A percentile compares a stretch with the other conserved stretches of the same genome.
phyloP scores from a whole-genome alignment of 2,329 filamentous ascomycete species.

The Neocatenulostroma microsporum region DNA sequence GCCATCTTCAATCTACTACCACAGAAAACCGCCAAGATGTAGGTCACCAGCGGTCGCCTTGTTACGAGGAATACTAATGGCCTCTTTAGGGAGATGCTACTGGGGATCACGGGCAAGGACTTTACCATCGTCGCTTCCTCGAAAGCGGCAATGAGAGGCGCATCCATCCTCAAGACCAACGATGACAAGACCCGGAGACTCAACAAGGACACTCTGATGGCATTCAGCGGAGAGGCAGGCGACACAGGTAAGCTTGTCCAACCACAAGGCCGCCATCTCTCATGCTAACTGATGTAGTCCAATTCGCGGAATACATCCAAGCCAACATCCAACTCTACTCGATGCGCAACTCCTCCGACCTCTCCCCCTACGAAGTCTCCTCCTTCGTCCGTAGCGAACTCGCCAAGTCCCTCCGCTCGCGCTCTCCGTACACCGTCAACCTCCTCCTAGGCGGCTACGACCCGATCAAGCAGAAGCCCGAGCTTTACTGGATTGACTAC shows the following conservation, averaged over 20 bases:
- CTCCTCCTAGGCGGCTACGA: constrained; percentile 90
- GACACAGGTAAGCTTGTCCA: constrained; percentile 63
- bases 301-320: constrained; percentile 99
- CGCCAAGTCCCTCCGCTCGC: constrained; percentile 78
- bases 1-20: neutral
- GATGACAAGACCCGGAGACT: constrained; percentile 94
- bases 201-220: constrained; percentile 91
- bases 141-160: constrained; percentile 96
- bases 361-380: constrained; percentile 80
- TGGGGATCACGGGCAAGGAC: constrained; percentile 98
- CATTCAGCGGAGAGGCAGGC: constrained; percentile 90
- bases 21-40: constrained; percentile 1
- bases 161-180: constrained; percentile 85
- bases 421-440: constrained; percentile 95
- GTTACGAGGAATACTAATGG: neutral
- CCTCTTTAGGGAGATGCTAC: constrained; percentile 75
- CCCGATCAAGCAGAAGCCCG: constrained; percentile 81
- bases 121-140: constrained; percentile 96
- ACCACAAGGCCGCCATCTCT: neutral
- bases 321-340: constrained; percentile 96
- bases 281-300: constrained; percentile 50
- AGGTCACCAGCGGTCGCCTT: neutral
- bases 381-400: constrained; percentile 93
- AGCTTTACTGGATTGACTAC: constrained; percentile 96
- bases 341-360: constrained; percentile 93